Percentiles rank a stretch among this genome's conserved stretches.
Evolutionary conservation across 2,329 filamentous ascomycete species (phyloP).

Genomic region (Dothideomycetes sp.): DNA sequence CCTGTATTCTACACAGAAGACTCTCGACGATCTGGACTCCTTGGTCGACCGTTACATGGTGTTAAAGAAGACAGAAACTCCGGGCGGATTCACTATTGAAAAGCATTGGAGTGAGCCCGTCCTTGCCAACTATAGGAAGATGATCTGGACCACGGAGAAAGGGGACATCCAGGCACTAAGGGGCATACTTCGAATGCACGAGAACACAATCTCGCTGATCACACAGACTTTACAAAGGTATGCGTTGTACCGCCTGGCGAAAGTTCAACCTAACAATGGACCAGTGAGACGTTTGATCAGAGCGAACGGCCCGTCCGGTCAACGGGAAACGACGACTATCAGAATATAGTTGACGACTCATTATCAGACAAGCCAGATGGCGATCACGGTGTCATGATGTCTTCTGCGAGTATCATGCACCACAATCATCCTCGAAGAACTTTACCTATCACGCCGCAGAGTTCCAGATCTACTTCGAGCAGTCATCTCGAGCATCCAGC

Average conservation of each 20-base stretch:
- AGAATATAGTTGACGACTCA: neutral
- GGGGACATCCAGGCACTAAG: constrained; percentile 28
- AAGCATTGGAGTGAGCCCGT: constrained; percentile 33
- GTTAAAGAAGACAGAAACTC: constrained; percentile 29
- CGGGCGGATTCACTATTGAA: constrained; percentile 29
- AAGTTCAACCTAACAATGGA: too few relatives aligned
- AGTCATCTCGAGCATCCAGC: neutral
- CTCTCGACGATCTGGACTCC: constrained; percentile 32
- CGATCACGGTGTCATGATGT: constrained; percentile 19
- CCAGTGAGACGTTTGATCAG: too few relatives aligned
- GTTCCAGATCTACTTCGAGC: constrained; percentile 12
- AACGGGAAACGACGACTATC: too few relatives aligned
- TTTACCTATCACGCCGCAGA: too few relatives aligned
- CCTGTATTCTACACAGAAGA: constrained; percentile 26
- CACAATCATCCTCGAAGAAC: too few relatives aligned
- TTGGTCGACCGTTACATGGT: constrained; percentile 35
- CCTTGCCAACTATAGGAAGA: constrained; percentile 28
- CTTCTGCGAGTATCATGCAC: constrained; percentile 12
- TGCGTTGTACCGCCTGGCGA: constrained; percentile 3
- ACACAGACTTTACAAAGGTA: constrained; percentile 32
- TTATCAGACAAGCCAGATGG: constrained; percentile 18
- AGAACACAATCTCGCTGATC: constrained; percentile 26
- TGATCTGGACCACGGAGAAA: constrained; percentile 36
- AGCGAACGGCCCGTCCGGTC: too few relatives aligned
- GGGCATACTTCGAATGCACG: constrained; percentile 32